A percentile compares a stretch with the other conserved stretches of the same genome.
Conservation (phyloP, 768 basidiomycete species). For the Exsudoporus frostii region DNA sequence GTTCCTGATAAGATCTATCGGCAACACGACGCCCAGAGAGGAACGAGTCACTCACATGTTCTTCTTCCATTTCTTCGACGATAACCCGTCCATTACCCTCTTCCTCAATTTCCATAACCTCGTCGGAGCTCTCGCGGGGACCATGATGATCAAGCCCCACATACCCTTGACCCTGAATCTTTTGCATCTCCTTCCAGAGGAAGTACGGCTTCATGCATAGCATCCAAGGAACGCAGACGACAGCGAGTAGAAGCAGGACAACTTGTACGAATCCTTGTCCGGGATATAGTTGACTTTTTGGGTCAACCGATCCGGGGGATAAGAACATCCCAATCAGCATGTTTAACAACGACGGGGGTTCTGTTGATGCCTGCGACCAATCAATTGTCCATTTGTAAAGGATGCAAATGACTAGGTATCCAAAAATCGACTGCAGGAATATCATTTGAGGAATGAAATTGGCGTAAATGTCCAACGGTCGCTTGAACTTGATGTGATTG, state of each 20-base stretch:
- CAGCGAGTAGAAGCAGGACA: slow-evolving; percentile 72
- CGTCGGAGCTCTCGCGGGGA: slow-evolving; percentile 53
- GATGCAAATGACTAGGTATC: slow-evolving; percentile 91
- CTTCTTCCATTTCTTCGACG: slow-evolving; percentile 65
- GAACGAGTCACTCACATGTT: slow-evolving; percentile 55
- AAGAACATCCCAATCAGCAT: slow-evolving; percentile 98
- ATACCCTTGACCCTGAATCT: slow-evolving; percentile 82
- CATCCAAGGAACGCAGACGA: slow-evolving; percentile 93
- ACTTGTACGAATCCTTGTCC: slow-evolving; percentile 88
- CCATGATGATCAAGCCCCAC: slow-evolving; percentile 63
- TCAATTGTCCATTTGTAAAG: slow-evolving; percentile 97
- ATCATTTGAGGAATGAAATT: slow-evolving; percentile 98
- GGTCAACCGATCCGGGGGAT: slow-evolving; percentile 75
- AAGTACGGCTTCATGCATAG: slow-evolving; percentile 90
- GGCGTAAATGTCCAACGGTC: slow-evolving; percentile 79
- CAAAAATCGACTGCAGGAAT: slow-evolving; percentile 97
- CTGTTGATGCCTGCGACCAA: slow-evolving; percentile 67
- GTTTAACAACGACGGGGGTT: slow-evolving; percentile 88
- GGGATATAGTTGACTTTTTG: slow-evolving; percentile 68
- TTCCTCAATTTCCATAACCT: slow-evolving; percentile 70
- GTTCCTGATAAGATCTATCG: slow-evolving; percentile 45
- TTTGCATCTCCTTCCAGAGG: slow-evolving; percentile 84
- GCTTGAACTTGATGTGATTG: slow-evolving; percentile 93
- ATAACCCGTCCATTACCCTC: slow-evolving; percentile 75
- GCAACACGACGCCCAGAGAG: slow-evolving; percentile 2